A percentile compares a stretch with the other conserved stretches of the same genome.
phyloP scores from a whole-genome alignment of 768 basidiomycete genomes.

The Collybia sordida region DNA sequence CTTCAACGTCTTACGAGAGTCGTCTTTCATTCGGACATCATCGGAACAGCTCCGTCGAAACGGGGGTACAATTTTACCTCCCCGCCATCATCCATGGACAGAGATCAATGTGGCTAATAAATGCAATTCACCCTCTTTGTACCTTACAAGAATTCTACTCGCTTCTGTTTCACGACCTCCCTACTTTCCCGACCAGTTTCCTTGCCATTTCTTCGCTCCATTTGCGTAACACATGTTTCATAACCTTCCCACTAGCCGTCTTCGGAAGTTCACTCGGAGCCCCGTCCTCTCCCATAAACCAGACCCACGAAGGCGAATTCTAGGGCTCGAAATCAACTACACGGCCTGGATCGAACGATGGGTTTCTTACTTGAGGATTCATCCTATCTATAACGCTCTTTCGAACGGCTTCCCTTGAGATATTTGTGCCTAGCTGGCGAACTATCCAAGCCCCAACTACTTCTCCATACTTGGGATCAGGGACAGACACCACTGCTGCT shows the following conservation, averaged over 20 bases:
- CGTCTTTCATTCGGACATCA: no score
- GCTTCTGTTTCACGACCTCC: background rate
- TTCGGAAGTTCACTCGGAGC: constrained; percentile 64
- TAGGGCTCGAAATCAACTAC: constrained; percentile 23
- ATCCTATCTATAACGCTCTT: constrained; percentile 53
- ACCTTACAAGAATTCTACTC: no score
- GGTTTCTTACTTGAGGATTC: constrained; percentile 69
- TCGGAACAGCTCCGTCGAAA: no score
- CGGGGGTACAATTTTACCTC: no score
- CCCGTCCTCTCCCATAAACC: constrained; percentile 75
- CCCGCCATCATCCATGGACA: no score
- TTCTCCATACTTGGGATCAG: constrained; percentile 68
- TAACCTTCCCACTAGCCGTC: constrained; percentile 86
- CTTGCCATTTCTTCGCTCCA: constrained; percentile 63
- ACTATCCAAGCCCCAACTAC: constrained; percentile 82
- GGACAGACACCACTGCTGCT: constrained; percentile 73
- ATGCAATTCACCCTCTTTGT: no score
- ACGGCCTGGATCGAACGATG: background rate
- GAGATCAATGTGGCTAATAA: no score
- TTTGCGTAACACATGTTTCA: constrained; percentile 73
- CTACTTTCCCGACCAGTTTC: constrained; percentile 39
- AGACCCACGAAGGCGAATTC: constrained; percentile 83
- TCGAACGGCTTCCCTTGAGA: constrained; percentile 55
- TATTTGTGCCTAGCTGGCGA: constrained; percentile 36
- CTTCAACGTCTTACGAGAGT: no score